Base-by-base conservation (phyloP, 192 early-diverging fungal species). In the Backusella mclennaniae region DNA sequence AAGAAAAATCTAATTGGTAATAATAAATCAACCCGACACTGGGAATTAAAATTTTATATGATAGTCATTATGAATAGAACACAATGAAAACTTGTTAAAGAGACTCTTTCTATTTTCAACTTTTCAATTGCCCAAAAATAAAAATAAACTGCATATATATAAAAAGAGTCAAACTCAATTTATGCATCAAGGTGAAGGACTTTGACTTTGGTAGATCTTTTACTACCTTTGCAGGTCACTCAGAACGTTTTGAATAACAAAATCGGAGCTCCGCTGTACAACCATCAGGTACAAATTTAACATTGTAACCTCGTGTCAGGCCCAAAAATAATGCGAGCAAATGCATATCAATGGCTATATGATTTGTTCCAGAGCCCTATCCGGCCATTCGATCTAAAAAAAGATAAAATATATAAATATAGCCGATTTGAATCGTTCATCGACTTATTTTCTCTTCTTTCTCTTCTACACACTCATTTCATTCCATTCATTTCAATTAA, bases 351-450 rank as follows among this genome's bases (percentile, higher is more conserved):
- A 49, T 6, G 46, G 17, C 46, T 49, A n/a, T 6, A 49, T 49
- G 6, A 17, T 49, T 49, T 49, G 46, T 19, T n/a, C 46, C 5
- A 49, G 19, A 49, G 46, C 46, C 6, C 6, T 49, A n/a, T 4
- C 46, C 19, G 6, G 46, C 17, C 0, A 49, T n/a, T 38, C n/a
- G n/a, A 36, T 23, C 21, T 35, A 21, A 21, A 39, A 38, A 69
- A 38, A 41, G n/a, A 69, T 1, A 69, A 69, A 39, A 35, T 39
- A 69, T 39, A 69, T 69, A 69, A 67, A 67, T 67, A 63, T 67
- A 35, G 26, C 35, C 35, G 21, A 15, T n/a, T 69, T 38, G 29
- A 36, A 68, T 17, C 19, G 33, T 69, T 69, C 17, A 29, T 19
- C 6, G 15, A 12, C 38, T 3, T 69, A 67, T 35, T 38, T 38